Evolutionary conservation across 331 rosid genomes (phyloP).

Genomic region (Pyrus hybrid): DNA sequence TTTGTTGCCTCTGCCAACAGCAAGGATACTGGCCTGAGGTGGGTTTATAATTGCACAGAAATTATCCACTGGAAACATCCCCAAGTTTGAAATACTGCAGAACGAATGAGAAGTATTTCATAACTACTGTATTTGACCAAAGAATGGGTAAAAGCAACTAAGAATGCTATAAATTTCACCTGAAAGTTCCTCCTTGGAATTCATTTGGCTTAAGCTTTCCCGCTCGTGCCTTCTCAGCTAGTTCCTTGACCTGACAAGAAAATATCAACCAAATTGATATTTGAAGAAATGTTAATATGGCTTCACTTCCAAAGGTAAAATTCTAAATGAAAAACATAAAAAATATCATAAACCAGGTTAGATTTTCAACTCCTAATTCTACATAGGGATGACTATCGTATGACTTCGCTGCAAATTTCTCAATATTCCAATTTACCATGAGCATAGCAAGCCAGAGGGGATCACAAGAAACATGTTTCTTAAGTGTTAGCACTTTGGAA

Average conservation of each 20-base stretch:
- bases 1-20: conserved; percentile 94
- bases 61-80: conserved; percentile 94
- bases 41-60: conserved; percentile 98
- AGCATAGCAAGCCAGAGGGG: background rate
- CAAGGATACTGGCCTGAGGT: conserved; percentile 97
- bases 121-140: conserved; percentile 12
- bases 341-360: background rate
- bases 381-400: background rate
- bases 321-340: background rate
- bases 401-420: background rate
- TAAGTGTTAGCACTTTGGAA: background rate
- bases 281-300: background rate
- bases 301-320: background rate
- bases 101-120: conserved; percentile 10
- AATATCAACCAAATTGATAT: background rate
- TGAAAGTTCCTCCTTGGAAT: conserved; percentile 95
- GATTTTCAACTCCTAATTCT: background rate
- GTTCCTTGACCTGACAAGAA: conserved; percentile 64
- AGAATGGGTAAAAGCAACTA: background rate
- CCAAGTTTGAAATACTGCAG: conserved; percentile 97
- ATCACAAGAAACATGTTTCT: background rate
- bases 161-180: conserved; percentile 40
- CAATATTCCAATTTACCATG: background rate
- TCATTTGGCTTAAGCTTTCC: conserved; percentile 88
- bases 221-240: conserved; percentile 81